These are phyloP conservation scores for Acacia acuminata DNA, from an alignment of 306 rosid genomes.

Conservation along the genomic window DNA sequence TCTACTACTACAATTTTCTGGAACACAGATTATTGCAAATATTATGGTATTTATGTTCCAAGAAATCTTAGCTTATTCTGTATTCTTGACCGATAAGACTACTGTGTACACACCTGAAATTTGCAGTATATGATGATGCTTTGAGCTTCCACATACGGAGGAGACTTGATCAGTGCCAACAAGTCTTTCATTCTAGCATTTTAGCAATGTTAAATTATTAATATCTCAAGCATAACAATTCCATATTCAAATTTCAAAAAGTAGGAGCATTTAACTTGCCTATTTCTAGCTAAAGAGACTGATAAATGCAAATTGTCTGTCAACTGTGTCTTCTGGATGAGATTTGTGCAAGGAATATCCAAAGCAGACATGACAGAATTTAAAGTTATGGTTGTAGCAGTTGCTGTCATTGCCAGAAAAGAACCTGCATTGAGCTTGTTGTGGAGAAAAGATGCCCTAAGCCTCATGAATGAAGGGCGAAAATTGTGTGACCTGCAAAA, in stretches of 20 bases:
- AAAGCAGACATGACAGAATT: conserved; percentile 77
- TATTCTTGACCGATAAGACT: conserved; percentile 25
- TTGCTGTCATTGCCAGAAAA: conserved; percentile 96
- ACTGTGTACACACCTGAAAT: conserved; percentile 71
- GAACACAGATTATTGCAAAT: conserved; percentile 23
- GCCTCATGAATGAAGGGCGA: conserved; percentile 92
- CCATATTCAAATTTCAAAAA: conserved; percentile 19
- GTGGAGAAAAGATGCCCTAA: conserved; percentile 77
- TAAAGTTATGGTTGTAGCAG: conserved; percentile 86
- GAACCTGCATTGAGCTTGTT: conserved; percentile 63
- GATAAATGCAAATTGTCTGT: conserved; percentile 76
- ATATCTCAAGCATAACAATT: conserved; percentile 22
- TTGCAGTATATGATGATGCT: conserved; percentile 95
- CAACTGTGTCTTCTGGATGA: conserved; percentile 61
- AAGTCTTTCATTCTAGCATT: conserved; percentile 76
- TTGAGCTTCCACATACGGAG: conserved; percentile 68
- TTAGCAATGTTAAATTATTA: conserved; percentile 27
- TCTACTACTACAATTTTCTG: conserved; percentile 19
- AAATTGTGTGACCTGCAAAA: conserved; percentile 89
- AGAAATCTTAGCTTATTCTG: conserved; percentile 18
- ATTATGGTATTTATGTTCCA: conserved; percentile 7
- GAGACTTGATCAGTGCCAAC: conserved; percentile 66
- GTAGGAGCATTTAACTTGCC: conserved; percentile 56
- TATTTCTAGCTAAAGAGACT: conserved; percentile 65
- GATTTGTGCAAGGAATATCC: conserved; percentile 71